Evolutionary conservation across 495 filamentous ascomycete species (phyloP).

Genomic region (Penicillium dipodomyicola): DNA sequence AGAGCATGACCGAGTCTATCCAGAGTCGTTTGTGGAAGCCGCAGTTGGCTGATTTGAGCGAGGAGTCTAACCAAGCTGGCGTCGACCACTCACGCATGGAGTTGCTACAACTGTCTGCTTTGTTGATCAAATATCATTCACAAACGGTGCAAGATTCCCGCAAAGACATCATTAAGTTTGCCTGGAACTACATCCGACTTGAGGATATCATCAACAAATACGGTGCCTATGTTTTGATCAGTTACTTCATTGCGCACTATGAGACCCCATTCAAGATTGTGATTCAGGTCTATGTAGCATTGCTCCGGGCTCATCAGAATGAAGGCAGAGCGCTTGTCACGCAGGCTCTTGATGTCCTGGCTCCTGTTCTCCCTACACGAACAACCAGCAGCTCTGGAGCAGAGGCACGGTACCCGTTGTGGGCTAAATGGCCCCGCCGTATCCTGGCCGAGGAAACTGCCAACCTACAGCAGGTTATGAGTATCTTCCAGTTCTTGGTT

Average conservation of each 20-base stretch:
- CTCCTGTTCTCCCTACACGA: slow-evolving; percentile 83
- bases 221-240: slow-evolving; percentile 93
- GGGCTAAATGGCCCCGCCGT: slow-evolving; percentile 87
- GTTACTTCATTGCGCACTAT: slow-evolving; percentile 95
- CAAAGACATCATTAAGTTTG: slow-evolving; percentile 98
- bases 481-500: slow-evolving; percentile 95
- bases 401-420: slow-evolving; percentile 66
- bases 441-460: slow-evolving; percentile 95
- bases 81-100: slow-evolving; percentile 97
- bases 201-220: slow-evolving; percentile 99
- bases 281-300: slow-evolving; percentile 84
- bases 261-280: slow-evolving; percentile 97
- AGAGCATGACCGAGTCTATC: slow-evolving; percentile 82
- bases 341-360: slow-evolving; percentile 90
- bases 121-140: slow-evolving; percentile 92
- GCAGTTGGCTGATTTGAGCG: slow-evolving; percentile 75
- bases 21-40: slow-evolving; percentile 94
- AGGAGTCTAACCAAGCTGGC: slow-evolving; percentile 80
- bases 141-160: slow-evolving; percentile 80
- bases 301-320: slow-evolving; percentile 89
- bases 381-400: slow-evolving; percentile 37
- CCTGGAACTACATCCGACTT: slow-evolving; percentile 95
- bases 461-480: slow-evolving; percentile 93
- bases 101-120: slow-evolving; percentile 85
- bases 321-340: slow-evolving; percentile 91